Evolutionary conservation across 192 early-diverging fungal species (phyloP).

Genomic region (Thoreauomyces humboldtii): DNA sequence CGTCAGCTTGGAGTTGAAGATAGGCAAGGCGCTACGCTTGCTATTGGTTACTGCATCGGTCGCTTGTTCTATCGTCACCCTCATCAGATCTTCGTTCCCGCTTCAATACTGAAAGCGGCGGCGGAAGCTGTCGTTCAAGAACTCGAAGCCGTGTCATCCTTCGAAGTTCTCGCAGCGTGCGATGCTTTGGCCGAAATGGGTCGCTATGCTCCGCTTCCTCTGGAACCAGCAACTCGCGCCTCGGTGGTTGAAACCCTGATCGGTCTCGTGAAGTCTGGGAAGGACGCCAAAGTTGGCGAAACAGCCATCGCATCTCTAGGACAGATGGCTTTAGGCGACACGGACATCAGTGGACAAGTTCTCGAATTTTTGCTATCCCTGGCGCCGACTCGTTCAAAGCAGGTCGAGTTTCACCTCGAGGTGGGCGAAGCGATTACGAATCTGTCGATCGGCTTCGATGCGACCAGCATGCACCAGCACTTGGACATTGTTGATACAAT

Average conservation of each 20-base stretch:
- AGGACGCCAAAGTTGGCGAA: slow-evolving; percentile 74
- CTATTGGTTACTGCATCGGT: slow-evolving; percentile 69
- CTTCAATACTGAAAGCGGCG: slow-evolving; percentile 6
- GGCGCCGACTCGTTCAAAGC: slow-evolving; percentile 63
- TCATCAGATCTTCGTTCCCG: slow-evolving; percentile 36
- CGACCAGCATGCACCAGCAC: slow-evolving; percentile 63
- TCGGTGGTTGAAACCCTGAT: slow-evolving; percentile 49
- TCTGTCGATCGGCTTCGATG: slow-evolving; percentile 63
- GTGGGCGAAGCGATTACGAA: slow-evolving; percentile 77
- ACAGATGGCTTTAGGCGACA: slow-evolving; percentile 55
- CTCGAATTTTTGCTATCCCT: slow-evolving; percentile 55
- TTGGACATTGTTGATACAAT: slow-evolving; percentile 65
- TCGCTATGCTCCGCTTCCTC: slow-evolving; percentile 42
- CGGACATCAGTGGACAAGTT: slow-evolving; percentile 15
- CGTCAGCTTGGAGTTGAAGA: not conserved
- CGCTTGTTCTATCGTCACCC: slow-evolving; percentile 60
- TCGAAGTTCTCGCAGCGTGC: slow-evolving; percentile 60
- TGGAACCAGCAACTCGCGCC: not conserved
- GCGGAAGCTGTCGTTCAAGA: slow-evolving; percentile 43
- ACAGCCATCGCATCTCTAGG: slow-evolving; percentile 65
- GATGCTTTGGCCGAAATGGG: slow-evolving; percentile 72
- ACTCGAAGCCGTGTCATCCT: slow-evolving; percentile 52
- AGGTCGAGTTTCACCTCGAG: slow-evolving; percentile 81
- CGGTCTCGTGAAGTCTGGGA: slow-evolving; percentile 52
- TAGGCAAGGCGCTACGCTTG: slow-evolving; percentile 63